Conservation (phyloP, 1,284 basidiomycete genomes). For the Dichomitus squalens region DNA sequence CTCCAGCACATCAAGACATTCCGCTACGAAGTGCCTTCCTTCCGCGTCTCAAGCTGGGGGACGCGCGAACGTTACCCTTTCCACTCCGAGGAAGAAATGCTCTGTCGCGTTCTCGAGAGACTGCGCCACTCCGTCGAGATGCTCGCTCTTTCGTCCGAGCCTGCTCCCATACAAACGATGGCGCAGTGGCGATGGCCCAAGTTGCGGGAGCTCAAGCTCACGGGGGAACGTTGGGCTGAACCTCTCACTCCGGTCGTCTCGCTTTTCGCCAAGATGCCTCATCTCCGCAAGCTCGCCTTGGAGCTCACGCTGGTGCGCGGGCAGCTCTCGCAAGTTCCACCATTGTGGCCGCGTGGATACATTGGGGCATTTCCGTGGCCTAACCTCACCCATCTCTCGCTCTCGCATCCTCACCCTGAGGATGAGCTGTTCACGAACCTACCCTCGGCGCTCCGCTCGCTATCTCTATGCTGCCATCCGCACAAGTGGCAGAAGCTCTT, state of each 20-base stretch:
- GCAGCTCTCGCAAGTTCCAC: neutral
- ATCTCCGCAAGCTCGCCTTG: neutral
- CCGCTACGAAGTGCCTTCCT: neutral
- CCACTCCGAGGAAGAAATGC: neutral
- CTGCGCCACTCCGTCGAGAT: neutral
- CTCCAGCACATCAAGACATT: neutral
- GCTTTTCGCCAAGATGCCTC: neutral
- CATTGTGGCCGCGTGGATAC: neutral
- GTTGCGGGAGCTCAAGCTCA: slow-evolving; percentile 1
- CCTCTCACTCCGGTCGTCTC: neutral
- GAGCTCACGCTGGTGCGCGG: neutral
- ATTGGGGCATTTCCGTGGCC: neutral
- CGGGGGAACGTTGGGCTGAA: neutral
- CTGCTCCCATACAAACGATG: neutral
- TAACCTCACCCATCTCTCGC: neutral
- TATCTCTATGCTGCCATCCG: neutral
- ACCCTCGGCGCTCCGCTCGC: neutral
- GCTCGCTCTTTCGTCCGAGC: neutral
- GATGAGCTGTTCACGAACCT: neutral
- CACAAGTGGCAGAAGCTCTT: neutral
- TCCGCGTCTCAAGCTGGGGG: neutral
- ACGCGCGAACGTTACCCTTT: neutral
- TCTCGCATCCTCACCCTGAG: neutral
- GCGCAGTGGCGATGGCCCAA: neutral
- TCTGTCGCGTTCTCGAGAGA: neutral